Base-by-base conservation (phyloP, 495 filamentous ascomycete genomes). In the Neurospora sp. region DNA sequence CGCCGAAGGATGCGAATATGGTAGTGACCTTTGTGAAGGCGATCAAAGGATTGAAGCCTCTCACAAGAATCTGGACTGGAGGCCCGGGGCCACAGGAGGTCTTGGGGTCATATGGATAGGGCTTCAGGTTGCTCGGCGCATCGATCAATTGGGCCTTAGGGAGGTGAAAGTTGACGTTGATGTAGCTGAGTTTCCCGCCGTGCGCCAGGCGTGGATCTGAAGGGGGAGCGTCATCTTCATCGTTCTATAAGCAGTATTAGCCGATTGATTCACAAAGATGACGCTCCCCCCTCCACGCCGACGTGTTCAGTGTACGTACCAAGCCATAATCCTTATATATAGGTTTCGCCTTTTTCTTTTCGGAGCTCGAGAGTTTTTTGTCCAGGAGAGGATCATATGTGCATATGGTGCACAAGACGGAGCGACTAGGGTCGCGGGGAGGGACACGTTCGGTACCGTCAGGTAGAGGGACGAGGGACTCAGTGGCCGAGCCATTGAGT, bases 31-130 rank as follows among this genome's bases (percentile, higher is more conserved):
- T 92, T 69, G 90, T 87, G 74, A 94, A 89, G 20, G 92, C 87
- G 10, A 91, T 91, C 74, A 99, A 83, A 7, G 96, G 93, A 81
- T 98, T 94, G 78, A 98, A 97, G 5, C 94, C 94, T n/a, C 89
- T 93, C 22, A 97, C 92, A 12, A 97, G 90, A 61, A 99, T 89
- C 78, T 97, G 93, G 12, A 89, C 90, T 8, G 96, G 93, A 35
- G 96, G 96, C 5, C 93, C 94, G 44, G 93, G 93, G 1, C 93
- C 94, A 72, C 95, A 89, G 16, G 94, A 97, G 3, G 92, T 91
- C 73, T 87, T 85, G 3, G 89, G 82, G 78, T 97, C 94, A 77
- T 93, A 94, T 46, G 87, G 81, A 79, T 94, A 97, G 37, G 89
- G 90, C 77, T 87, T 90, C 44, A 96, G 81, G 53, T 88, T 86